Evolutionary conservation across 1,139 yeast species (phyloP).

Genomic region (Trichomonascaceae sp.): DNA sequence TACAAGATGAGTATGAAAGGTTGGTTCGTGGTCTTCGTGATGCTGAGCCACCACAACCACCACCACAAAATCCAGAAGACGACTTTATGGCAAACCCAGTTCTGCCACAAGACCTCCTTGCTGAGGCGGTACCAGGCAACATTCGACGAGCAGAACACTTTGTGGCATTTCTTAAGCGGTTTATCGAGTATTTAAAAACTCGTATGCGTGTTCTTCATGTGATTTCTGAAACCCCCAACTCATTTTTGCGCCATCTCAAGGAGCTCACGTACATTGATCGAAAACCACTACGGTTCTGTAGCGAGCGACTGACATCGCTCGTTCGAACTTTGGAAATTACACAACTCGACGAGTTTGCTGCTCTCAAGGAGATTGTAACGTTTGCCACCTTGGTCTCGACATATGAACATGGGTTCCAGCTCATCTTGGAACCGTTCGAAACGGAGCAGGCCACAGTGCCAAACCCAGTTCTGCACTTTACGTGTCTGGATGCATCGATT

Average conservation of each 20-base stretch:
- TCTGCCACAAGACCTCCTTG: constrained; percentile 67
- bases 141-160: constrained; percentile 95
- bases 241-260: constrained; percentile 83
- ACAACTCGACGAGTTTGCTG: constrained; percentile 84
- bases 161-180: constrained; percentile 78
- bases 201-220: constrained; percentile 97
- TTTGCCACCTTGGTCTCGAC: constrained; percentile 94
- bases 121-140: constrained; percentile 95
- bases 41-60: constrained; percentile 55
- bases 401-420: constrained; percentile 82
- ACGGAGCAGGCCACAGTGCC: constrained; percentile 97
- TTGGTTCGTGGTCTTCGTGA: constrained; percentile 80
- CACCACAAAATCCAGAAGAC: constrained; percentile 62
- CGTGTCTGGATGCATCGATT: constrained; percentile 94
- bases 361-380: constrained; percentile 89
- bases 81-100: constrained; percentile 80
- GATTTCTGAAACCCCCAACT: constrained; percentile 89
- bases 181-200: constrained; percentile 87
- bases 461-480: constrained; percentile 86
- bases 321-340: constrained; percentile 80
- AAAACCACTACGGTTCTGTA: constrained; percentile 82
- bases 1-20: constrained; percentile 83
- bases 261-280: constrained; percentile 85
- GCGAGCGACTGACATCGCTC: constrained; percentile 76
- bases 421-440: constrained; percentile 90